Evolutionary conservation across 495 filamentous ascomycete genomes (phyloP).

Genomic region (Penicillium paradoxum): DNA sequence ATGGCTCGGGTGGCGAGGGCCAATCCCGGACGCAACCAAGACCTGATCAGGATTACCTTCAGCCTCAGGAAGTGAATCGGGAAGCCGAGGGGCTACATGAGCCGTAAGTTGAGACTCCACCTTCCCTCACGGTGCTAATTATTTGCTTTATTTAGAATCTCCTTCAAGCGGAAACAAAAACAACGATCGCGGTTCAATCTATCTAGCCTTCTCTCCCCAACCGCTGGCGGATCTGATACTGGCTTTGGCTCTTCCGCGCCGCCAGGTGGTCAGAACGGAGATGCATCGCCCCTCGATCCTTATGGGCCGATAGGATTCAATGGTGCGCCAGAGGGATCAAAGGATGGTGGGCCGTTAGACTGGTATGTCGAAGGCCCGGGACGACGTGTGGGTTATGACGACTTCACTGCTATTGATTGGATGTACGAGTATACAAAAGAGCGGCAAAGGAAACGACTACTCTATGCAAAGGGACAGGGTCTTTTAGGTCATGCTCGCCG

Average conservation of each 20-base stretch:
- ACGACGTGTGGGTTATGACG: slow-evolving; percentile 87
- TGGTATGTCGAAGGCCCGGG: slow-evolving; percentile 93
- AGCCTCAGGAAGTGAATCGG: slow-evolving; percentile 24
- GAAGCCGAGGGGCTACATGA: slow-evolving; percentile 41
- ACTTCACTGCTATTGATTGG: slow-evolving; percentile 98
- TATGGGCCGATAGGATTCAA: slow-evolving; percentile 29
- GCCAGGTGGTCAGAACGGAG: slow-evolving; percentile 26
- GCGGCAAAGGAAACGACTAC: slow-evolving; percentile 72
- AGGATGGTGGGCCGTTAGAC: slow-evolving; percentile 65
- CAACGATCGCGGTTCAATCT: slow-evolving; percentile 51
- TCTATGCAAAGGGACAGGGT: slow-evolving; percentile 65
- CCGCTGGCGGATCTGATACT: slow-evolving; percentile 23
- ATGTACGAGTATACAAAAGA: slow-evolving; percentile 99
- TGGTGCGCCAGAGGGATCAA: slow-evolving; percentile 41
- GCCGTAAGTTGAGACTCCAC: slow-evolving; percentile 28
- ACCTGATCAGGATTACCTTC: slow-evolving; percentile 7
- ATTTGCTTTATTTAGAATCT: slow-evolving; percentile 44
- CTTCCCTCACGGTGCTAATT: slow-evolving; percentile 11
- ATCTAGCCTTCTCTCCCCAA: slow-evolving; percentile 51
- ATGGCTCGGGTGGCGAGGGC: slow-evolving; percentile 15
- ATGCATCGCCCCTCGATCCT: slow-evolving; percentile 21
- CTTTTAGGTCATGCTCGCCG: slow-evolving; percentile 67
- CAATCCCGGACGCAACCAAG: slow-evolving; percentile 7
- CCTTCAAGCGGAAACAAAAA: slow-evolving; percentile 83
- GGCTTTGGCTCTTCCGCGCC: slow-evolving; percentile 17